A percentile compares a stretch with the other conserved stretches of the same genome.
phyloP scores from a whole-genome alignment of 2,329 filamentous ascomycete genomes.

The Phoma sp. region DNA sequence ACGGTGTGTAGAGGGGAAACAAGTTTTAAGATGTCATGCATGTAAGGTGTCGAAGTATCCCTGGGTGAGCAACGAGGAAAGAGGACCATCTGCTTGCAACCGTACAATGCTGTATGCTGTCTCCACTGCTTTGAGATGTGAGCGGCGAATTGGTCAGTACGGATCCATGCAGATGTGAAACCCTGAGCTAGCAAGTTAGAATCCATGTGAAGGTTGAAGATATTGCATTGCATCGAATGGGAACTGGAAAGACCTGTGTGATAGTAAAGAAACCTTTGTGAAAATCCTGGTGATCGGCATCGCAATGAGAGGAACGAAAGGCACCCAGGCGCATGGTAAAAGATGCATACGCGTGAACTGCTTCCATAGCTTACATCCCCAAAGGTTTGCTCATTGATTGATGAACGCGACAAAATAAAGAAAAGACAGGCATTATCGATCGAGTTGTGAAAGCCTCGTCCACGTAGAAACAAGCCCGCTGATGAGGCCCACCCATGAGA shows the following conservation, averaged over 20 bases:
- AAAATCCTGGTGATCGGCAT: not conserved
- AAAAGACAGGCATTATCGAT: constrained; percentile 39
- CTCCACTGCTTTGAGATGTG: too few species aligned
- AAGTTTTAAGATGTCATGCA: too few species aligned
- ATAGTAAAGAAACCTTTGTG: constrained; percentile 2
- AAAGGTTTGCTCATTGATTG: constrained; percentile 28
- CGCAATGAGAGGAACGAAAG: constrained; percentile 1
- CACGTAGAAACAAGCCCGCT: constrained; percentile 21
- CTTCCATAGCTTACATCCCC: constrained; percentile 34
- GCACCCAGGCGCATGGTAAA: constrained; percentile 2
- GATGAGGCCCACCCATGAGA: constrained; percentile 11
- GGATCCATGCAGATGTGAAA: too few species aligned
- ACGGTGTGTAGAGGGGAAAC: too few species aligned
- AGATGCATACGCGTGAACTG: constrained; percentile 18
- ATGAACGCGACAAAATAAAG: constrained; percentile 34
- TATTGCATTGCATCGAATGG: constrained; percentile 4
- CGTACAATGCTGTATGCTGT: too few species aligned
- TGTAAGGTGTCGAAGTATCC: too few species aligned
- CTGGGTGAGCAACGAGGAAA: too few species aligned
- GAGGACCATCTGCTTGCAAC: too few species aligned
- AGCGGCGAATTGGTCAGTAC: too few species aligned
- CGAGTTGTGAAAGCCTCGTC: constrained; percentile 16
- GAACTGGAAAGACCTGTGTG: constrained; percentile 1
- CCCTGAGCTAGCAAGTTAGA: too few species aligned
- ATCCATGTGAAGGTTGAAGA: not conserved